phyloP scores from a whole-genome alignment of 2,329 filamentous ascomycete genomes.

The Dactylonectria estremocensis region DNA sequence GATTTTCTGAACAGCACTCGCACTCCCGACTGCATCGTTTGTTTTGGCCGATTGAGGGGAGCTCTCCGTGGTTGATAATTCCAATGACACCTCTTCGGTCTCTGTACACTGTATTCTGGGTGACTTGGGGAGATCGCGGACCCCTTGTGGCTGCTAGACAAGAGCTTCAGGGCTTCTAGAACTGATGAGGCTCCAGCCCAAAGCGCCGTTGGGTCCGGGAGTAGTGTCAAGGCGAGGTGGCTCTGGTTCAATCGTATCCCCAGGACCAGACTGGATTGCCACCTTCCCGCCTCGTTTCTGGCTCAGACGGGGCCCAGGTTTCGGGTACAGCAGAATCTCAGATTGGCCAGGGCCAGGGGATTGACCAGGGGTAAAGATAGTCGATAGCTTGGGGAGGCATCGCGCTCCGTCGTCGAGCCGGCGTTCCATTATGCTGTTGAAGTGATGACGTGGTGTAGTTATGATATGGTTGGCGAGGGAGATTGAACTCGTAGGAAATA shows the following conservation, averaged over 20 bases:
- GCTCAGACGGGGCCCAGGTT: not conserved
- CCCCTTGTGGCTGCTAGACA: slow-evolving; percentile 35
- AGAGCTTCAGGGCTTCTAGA: slow-evolving; percentile 22
- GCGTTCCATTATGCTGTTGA: slow-evolving; percentile 37
- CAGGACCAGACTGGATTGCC: not conserved
- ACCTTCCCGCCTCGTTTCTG: not conserved
- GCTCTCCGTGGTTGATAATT: not conserved
- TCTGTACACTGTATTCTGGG: slow-evolving; percentile 16
- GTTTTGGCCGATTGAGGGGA: not conserved
- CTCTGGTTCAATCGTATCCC: not conserved
- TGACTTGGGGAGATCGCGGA: slow-evolving; percentile 15
- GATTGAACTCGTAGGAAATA: not conserved
- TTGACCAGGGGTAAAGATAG: not conserved
- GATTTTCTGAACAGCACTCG: not conserved
- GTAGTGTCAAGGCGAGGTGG: not conserved
- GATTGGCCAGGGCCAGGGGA: slow-evolving; percentile 31
- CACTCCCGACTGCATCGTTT: not conserved
- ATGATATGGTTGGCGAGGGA: not conserved
- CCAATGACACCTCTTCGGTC: not conserved
- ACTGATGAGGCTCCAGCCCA: slow-evolving; percentile 34
- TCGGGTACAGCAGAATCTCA: slow-evolving; percentile 34
- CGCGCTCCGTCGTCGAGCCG: slow-evolving; percentile 27
- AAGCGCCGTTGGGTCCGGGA: slow-evolving; percentile 1
- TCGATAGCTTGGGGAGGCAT: slow-evolving; percentile 41
- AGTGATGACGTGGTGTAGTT: not conserved